Evolutionary conservation across 441 rosid genomes (phyloP).

Genomic region (Flueggea neowawraea): DNA sequence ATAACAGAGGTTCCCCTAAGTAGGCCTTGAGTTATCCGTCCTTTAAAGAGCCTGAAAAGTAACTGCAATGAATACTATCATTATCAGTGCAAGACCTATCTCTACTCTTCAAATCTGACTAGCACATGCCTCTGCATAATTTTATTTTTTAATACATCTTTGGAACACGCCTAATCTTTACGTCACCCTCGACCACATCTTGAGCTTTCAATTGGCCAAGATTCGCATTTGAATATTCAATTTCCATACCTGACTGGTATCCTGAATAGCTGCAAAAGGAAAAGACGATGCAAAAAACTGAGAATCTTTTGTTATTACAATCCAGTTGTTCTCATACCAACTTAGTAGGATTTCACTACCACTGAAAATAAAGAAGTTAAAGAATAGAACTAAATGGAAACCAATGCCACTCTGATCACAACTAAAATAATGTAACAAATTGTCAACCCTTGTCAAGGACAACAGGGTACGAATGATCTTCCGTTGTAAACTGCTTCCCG

Average conservation of each 20-base stretch:
- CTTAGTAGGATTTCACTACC: background rate
- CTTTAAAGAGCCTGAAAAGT: conserved; percentile 89
- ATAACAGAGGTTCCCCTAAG: conserved; percentile 61
- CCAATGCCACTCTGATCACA: too few relatives aligned
- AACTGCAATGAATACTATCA: conserved; percentile 53
- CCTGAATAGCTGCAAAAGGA: conserved; percentile 56
- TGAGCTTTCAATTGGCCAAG: conserved; percentile 58
- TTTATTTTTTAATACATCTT: background rate
- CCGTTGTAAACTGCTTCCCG: too few relatives aligned
- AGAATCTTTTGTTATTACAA: background rate
- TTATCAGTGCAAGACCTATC: conserved; percentile 27
- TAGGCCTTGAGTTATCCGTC: conserved; percentile 79
- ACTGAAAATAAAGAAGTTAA: too few relatives aligned
- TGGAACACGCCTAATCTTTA: conserved; percentile 66
- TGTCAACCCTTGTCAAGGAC: too few relatives aligned
- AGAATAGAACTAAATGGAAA: too few relatives aligned
- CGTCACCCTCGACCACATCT: conserved; percentile 86
- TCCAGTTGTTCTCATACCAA: background rate
- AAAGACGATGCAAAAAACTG: background rate
- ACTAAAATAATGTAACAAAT: too few relatives aligned
- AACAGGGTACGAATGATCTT: too few relatives aligned
- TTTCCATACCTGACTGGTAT: conserved; percentile 40
- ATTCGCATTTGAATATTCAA: conserved; percentile 37
- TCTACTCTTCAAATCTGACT: background rate
- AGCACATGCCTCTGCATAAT: background rate